These are phyloP conservation scores for Trypanosoma brucei DNA, from an alignment of 208 protist species.

Conservation along the genomic window DNA sequence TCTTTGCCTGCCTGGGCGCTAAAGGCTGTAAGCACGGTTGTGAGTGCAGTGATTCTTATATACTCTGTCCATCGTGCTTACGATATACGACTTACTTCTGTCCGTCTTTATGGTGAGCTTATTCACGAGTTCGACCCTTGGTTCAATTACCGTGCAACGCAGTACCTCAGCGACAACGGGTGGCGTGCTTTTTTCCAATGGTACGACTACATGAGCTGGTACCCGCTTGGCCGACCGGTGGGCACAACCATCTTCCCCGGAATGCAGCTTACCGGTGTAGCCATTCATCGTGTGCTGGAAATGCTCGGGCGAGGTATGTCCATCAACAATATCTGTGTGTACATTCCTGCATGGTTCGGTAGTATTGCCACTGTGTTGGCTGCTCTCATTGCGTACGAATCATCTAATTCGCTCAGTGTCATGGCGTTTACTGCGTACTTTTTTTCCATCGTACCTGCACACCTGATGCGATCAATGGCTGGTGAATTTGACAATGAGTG, in stretches of 20 bases:
- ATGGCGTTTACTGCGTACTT: constrained; percentile 81
- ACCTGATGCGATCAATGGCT: constrained; percentile 97
- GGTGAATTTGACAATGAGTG: constrained; percentile 99
- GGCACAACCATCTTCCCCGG: constrained; percentile 98
- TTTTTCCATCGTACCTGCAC: constrained; percentile 60
- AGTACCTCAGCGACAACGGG: constrained; percentile 91
- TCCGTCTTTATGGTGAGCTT: constrained; percentile 75
- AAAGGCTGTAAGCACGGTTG: background rate
- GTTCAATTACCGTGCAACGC: constrained; percentile 91
- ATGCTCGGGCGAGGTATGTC: constrained; percentile 70
- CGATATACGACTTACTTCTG: constrained; percentile 54
- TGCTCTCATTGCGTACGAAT: constrained; percentile 75
- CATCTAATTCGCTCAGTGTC: constrained; percentile 64
- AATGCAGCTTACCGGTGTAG: constrained; percentile 94
- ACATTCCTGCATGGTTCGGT: constrained; percentile 93
- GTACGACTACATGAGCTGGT: constrained; percentile 98
- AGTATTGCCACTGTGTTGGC: constrained; percentile 86
- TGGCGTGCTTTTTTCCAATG: constrained; percentile 97
- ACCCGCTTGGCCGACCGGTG: constrained; percentile 97
- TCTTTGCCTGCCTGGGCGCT: background rate
- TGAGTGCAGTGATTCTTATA: constrained; percentile 13
- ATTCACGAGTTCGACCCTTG: constrained; percentile 94
- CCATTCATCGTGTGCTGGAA: constrained; percentile 88
- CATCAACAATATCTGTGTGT: constrained; percentile 96
- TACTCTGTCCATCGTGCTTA: constrained; percentile 36